phyloP scores from a whole-genome alignment of 306 rosid species.

The Pueraria montana region DNA sequence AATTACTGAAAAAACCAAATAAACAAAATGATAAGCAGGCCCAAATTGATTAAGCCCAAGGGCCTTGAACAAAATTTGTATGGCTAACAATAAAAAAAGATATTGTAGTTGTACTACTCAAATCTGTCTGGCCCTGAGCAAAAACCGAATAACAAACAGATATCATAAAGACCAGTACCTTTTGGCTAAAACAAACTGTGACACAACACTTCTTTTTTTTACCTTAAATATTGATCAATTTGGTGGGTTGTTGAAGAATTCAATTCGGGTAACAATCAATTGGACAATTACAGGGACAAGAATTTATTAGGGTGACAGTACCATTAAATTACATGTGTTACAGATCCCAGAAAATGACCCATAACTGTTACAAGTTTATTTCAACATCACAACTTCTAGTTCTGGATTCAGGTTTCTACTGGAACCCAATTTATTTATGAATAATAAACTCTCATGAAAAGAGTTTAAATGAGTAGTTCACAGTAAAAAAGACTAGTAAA shows the following conservation, averaged over 20 bases:
- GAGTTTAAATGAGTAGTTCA: neutral
- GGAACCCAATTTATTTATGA: neutral
- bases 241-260: conserved; percentile 45
- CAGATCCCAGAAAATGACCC: conserved; percentile 39
- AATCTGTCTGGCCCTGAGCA: neutral
- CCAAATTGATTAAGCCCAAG: conserved; percentile 9
- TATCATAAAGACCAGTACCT: neutral
- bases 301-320: conserved; percentile 45
- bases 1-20: too few species aligned
- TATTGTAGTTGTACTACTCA: neutral
- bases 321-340: conserved; percentile 7
- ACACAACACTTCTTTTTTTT: neutral
- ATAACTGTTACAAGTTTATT: conserved; percentile 11
- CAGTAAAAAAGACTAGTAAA: neutral
- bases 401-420: conserved; percentile 3
- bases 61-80: neutral
- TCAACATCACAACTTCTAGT: neutral
- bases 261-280: conserved; percentile 16
- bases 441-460: neutral
- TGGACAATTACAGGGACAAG: neutral
- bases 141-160: neutral
- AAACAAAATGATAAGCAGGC: neutral
- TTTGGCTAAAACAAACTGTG: neutral
- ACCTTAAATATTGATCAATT: neutral
- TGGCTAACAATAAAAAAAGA: neutral